Percentiles rank a stretch among this genome's conserved stretches.
Evolutionary conservation across 768 basidiomycete genomes (phyloP).

Genomic region (Punctularia strigosozonata): DNA sequence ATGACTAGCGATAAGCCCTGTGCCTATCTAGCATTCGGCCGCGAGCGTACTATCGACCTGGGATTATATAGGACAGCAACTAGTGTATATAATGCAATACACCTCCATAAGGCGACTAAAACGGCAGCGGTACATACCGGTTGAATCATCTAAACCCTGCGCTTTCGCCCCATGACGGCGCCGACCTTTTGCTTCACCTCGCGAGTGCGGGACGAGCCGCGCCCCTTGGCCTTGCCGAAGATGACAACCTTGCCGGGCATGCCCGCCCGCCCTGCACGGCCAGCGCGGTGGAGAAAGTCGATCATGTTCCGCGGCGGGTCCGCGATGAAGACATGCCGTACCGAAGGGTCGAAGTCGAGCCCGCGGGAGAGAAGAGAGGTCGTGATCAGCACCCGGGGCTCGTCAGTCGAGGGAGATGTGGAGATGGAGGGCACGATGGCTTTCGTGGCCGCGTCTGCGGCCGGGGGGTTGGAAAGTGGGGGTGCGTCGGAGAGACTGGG

Average conservation of each 20-base stretch:
- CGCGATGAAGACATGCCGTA: conserved; percentile 76
- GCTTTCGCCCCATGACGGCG: no score
- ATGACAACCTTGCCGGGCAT: conserved; percentile 59
- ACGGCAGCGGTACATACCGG: no score
- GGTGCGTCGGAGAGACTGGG: conserved; percentile 1
- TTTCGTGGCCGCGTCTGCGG: conserved; percentile 1
- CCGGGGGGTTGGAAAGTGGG: conserved; percentile 2
- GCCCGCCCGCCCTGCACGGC: conserved; percentile 70
- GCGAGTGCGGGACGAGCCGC: conserved; percentile 42
- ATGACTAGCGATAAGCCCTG: conserved; percentile 22
- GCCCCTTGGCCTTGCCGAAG: conserved; percentile 59
- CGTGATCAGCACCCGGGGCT: conserved; percentile 68
- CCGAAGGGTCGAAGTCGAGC: conserved; percentile 73
- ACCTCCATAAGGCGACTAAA: no score
- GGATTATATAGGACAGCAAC: no score
- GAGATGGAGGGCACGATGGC: conserved; percentile 3
- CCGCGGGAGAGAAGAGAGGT: conserved; percentile 88
- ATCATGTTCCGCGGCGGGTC: conserved; percentile 85
- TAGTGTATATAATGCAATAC: no score
- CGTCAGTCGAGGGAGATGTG: conserved; percentile 15
- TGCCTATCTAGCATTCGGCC: no score
- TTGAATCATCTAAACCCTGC: no score
- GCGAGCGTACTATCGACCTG: no score
- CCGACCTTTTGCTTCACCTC: conserved; percentile 40
- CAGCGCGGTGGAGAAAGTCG: conserved; percentile 88